Conservation (phyloP, 208 protist genomes). For the Porcisia hertigi region DNA sequence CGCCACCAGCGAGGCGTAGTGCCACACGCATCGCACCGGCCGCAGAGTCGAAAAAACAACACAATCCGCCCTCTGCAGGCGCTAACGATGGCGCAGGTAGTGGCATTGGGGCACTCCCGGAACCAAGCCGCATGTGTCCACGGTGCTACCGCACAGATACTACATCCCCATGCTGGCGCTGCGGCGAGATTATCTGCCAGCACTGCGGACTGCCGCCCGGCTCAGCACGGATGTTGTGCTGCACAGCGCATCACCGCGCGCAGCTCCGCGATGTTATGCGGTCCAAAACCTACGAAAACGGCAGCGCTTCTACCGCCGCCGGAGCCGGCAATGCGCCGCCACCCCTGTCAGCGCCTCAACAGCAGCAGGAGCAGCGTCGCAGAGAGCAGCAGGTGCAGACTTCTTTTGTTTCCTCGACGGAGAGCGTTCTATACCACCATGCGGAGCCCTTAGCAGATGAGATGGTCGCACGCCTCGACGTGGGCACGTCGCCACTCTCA, state of each 20-base stretch:
- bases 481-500: slow-evolving; percentile 16
- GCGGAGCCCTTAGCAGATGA: neutral
- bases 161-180: slow-evolving; percentile 48
- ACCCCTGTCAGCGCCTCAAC: neutral
- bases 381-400: slow-evolving; percentile 32
- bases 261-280: slow-evolving; percentile 20
- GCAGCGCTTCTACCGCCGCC: neutral
- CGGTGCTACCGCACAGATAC: slow-evolving; percentile 51
- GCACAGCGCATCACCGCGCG: slow-evolving; percentile 37
- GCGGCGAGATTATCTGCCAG: slow-evolving; percentile 53
- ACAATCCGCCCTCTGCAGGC: neutral
- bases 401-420: slow-evolving; percentile 12
- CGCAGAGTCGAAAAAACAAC: slow-evolving; percentile 1
- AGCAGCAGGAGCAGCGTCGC: slow-evolving; percentile 11
- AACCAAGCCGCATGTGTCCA: slow-evolving; percentile 31
- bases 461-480: slow-evolving; percentile 8
- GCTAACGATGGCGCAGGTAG: neutral
- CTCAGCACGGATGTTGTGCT: slow-evolving; percentile 34
- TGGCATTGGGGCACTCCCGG: slow-evolving; percentile 17
- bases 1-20: slow-evolving; percentile 22
- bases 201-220: slow-evolving; percentile 41
- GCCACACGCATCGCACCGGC: slow-evolving; percentile 13
- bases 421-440: neutral
- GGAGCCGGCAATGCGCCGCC: neutral
- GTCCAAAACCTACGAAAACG: slow-evolving; percentile 1